Evolutionary conservation across 139 green algal species (phyloP).

Genomic region (Choricystis sp.): DNA sequence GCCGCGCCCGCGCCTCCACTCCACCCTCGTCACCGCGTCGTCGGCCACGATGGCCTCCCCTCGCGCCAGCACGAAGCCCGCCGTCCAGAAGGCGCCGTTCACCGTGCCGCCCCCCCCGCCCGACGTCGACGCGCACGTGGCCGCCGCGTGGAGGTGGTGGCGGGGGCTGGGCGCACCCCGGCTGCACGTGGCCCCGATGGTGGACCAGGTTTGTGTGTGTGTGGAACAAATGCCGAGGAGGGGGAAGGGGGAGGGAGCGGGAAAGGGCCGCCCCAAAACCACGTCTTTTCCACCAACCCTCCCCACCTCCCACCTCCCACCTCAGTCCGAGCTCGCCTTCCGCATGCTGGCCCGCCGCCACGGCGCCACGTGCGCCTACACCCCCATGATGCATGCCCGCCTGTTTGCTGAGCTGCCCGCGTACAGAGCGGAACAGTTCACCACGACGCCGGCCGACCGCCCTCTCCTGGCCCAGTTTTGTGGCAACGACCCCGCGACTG

Average conservation of each 20-base stretch:
- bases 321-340: conserved; percentile 89
- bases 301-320: background rate
- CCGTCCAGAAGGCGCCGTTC: no score
- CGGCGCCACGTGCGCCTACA: conserved; percentile 82
- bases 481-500: conserved; percentile 74
- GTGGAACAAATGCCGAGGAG: background rate
- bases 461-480: conserved; percentile 96
- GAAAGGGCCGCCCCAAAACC: background rate
- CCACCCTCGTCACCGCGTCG: no score
- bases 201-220: conserved; percentile 64
- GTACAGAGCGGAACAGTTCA: conserved; percentile 82
- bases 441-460: conserved; percentile 49
- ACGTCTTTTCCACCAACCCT: background rate
- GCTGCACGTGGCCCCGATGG: conserved; percentile 82
- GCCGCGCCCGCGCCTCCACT: no score
- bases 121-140: background rate
- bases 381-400: conserved; percentile 90
- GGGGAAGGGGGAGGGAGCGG: background rate
- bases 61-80: no score
- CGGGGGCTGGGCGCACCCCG: conserved; percentile 49
- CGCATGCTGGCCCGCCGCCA: conserved; percentile 71
- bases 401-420: conserved; percentile 54
- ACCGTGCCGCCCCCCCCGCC: no score
- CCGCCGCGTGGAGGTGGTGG: conserved; percentile 59
- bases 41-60: no score